A percentile compares a stretch with the other conserved stretches of the same genome.
Evolutionary conservation across 2,329 filamentous ascomycete species (phyloP).

Genomic region (Fusarium sp.): DNA sequence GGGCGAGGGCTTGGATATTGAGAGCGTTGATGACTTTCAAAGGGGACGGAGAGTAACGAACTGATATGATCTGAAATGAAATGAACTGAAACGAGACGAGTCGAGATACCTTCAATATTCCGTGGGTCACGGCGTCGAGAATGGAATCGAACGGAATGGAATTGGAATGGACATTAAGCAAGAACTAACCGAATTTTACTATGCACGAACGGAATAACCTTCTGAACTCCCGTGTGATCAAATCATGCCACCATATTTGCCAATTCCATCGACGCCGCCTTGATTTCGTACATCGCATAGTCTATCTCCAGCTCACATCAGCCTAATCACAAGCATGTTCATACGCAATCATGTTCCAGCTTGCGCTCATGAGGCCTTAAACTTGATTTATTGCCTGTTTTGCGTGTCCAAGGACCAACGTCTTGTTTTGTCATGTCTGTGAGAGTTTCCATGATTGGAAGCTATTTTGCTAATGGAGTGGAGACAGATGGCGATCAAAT

Average conservation of each 20-base stretch:
- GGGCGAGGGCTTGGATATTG: background rate
- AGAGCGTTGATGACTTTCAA: background rate
- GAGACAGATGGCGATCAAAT: conserved; percentile 8
- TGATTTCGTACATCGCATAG: conserved; percentile 1
- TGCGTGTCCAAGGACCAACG: background rate
- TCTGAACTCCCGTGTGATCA: too few relatives aligned
- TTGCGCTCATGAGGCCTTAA: background rate
- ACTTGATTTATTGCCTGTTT: background rate
- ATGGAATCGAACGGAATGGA: conserved; percentile 1
- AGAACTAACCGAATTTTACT: background rate
- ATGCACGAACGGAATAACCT: background rate
- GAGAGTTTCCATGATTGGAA: background rate
- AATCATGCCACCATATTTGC: too few relatives aligned
- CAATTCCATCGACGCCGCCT: background rate
- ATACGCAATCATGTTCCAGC: background rate
- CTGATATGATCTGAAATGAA: background rate
- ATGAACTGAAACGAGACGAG: background rate
- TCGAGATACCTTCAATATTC: conserved; percentile 6
- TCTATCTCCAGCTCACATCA: conserved; percentile 1
- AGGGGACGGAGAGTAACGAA: background rate
- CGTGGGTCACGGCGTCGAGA: conserved; percentile 11
- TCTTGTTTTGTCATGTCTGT: background rate
- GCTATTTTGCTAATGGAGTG: background rate
- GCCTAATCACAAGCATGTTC: background rate
- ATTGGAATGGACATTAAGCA: background rate